A percentile compares a stretch with the other conserved stretches of the same genome.
Evolutionary conservation across 139 green algal species (phyloP).

Genomic region (Chlorella ohadii): DNA sequence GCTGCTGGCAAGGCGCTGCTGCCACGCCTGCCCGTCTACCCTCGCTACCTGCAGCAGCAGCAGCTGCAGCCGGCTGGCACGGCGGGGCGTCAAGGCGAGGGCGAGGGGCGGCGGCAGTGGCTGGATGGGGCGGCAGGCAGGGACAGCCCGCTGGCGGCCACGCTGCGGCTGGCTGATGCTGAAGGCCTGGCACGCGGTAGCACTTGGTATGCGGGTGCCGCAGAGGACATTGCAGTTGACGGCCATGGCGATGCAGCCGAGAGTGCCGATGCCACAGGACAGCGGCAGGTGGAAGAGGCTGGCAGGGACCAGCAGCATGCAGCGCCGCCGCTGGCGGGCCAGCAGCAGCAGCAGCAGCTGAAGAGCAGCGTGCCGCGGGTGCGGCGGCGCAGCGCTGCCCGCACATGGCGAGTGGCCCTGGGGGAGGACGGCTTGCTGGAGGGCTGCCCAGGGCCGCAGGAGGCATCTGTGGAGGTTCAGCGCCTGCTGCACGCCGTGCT

Average conservation of each 20-base stretch:
- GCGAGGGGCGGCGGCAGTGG: constrained; percentile 33
- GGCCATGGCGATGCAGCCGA: background rate
- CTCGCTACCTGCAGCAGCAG: constrained; percentile 54
- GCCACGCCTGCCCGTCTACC: constrained; percentile 84
- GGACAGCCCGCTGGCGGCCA: constrained; percentile 51
- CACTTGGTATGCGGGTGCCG: constrained; percentile 57
- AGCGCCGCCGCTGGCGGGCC: background rate
- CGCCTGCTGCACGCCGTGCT: constrained; percentile 39
- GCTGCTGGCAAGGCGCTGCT: constrained; percentile 71
- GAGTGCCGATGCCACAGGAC: background rate
- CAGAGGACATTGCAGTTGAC: background rate
- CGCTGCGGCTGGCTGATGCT: constrained; percentile 52
- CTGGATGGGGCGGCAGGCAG: constrained; percentile 43
- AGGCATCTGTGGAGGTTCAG: background rate
- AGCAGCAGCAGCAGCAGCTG: constrained; percentile 7
- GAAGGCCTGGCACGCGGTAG: constrained; percentile 54
- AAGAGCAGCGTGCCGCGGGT: constrained; percentile 34
- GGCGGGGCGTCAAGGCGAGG: background rate
- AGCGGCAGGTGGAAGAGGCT: background rate
- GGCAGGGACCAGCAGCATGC: background rate
- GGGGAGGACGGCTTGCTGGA: constrained; percentile 18
- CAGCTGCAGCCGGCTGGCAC: background rate
- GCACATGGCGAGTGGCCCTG: constrained; percentile 41
- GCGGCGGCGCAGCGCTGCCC: background rate
- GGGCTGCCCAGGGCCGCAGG: constrained; percentile 8